A percentile compares a stretch with the other conserved stretches of the same genome.
Conservation (phyloP, 2,329 filamentous ascomycete species). For the Scedosporium apiospermum region DNA sequence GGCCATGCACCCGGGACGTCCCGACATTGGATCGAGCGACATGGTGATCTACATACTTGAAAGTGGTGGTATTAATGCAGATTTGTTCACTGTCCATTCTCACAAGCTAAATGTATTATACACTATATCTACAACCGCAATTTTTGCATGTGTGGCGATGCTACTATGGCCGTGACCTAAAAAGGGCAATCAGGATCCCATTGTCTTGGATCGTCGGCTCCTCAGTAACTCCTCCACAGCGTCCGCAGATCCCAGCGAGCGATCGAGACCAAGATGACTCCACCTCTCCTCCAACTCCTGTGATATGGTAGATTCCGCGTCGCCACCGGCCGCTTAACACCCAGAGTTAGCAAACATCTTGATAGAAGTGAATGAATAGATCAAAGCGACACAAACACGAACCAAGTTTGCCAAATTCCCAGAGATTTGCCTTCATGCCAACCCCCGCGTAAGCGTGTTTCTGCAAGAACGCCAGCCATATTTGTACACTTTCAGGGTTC, state of each 20-base stretch:
- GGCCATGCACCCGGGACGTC: too few relatives aligned
- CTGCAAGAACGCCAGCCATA: conserved; percentile 86
- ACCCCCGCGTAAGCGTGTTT: conserved; percentile 94
- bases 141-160: not conserved
- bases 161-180: not conserved
- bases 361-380: not conserved
- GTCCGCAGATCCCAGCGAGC: conserved; percentile 38
- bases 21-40: too few relatives aligned
- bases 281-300: conserved; percentile 40
- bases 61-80: too few relatives aligned
- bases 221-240: conserved; percentile 49
- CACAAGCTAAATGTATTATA: not conserved
- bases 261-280: conserved; percentile 44
- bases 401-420: conserved; percentile 70
- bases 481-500: conserved; percentile 75
- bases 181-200: not conserved
- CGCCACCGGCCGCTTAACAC: not conserved
- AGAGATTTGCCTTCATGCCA: conserved; percentile 98
- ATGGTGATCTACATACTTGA: too few relatives aligned
- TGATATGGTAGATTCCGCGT: not conserved
- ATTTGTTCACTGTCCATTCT: too few relatives aligned
- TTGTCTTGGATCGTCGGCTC: conserved; percentile 34
- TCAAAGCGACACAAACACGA: not conserved
- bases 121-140: not conserved
- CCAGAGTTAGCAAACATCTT: not conserved